These are phyloP conservation scores for Trichoderma virens DNA, from an alignment of 495 filamentous ascomycete genomes.

Conservation along the genomic window DNA sequence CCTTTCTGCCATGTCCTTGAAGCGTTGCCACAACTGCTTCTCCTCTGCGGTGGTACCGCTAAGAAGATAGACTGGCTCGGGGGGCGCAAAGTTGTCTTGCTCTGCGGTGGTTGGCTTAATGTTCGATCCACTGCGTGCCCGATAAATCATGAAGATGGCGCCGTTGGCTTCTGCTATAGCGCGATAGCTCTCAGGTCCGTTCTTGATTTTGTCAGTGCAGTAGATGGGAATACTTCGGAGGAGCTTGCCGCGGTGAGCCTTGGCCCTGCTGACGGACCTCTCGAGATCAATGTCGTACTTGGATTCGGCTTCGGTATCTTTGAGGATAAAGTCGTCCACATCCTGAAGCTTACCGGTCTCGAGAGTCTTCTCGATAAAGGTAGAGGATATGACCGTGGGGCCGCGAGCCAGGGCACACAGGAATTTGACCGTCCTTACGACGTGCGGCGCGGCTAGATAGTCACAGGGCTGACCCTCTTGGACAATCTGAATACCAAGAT, in stretches of 20 bases:
- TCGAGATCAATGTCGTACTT: conserved; percentile 59
- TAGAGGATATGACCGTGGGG: conserved; percentile 61
- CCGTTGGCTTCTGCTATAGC: conserved; percentile 84
- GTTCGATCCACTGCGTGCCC: conserved; percentile 55
- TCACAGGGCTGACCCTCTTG: conserved; percentile 66
- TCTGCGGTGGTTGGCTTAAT: conserved; percentile 50
- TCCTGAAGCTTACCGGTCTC: conserved; percentile 47
- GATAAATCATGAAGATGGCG: conserved; percentile 69
- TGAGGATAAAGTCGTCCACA: conserved; percentile 53
- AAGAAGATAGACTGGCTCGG: conserved; percentile 71
- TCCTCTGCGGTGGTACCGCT: conserved; percentile 58
- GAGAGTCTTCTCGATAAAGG: conserved; percentile 73
- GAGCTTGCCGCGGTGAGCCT: conserved; percentile 64
- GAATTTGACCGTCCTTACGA: conserved; percentile 90
- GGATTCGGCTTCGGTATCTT: conserved; percentile 63
- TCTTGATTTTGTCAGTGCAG: conserved; percentile 67
- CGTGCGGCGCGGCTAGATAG: conserved; percentile 77
- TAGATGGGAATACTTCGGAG: conserved; percentile 68
- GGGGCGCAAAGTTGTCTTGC: conserved; percentile 45
- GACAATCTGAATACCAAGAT: conserved; percentile 73
- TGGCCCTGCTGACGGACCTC: conserved; percentile 58
- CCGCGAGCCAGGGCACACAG: conserved; percentile 74
- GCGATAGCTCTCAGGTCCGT: conserved; percentile 75
- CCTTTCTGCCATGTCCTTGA: conserved; percentile 64
- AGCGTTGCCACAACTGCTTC: conserved; percentile 67